A percentile compares a stretch with the other conserved stretches of the same genome.
These are phyloP conservation scores for Aspergillus mulundensis DNA, from an alignment of 495 filamentous ascomycete genomes.

Conservation along the genomic window DNA sequence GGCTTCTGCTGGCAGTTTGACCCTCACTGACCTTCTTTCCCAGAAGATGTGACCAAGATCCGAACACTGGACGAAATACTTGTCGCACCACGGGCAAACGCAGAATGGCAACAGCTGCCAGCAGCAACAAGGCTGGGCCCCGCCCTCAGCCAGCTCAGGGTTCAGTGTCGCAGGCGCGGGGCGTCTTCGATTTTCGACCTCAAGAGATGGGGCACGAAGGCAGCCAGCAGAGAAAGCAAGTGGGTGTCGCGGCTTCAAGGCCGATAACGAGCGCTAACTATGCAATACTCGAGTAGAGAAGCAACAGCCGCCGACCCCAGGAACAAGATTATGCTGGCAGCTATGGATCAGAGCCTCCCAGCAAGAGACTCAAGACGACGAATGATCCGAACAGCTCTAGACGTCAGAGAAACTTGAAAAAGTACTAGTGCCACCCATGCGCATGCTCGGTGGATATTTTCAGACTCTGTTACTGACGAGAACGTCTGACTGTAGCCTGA, in stretches of 20 bases:
- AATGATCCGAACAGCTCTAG: constrained; percentile 2
- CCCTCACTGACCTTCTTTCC: too few relatives aligned
- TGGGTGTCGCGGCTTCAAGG: background rate
- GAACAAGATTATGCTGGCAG: background rate
- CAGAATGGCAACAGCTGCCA: background rate
- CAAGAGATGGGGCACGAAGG: background rate
- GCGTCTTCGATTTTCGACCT: background rate
- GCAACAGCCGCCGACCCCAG: background rate
- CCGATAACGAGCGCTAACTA: background rate
- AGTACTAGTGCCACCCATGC: constrained; percentile 1
- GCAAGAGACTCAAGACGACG: background rate
- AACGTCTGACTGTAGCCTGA: background rate
- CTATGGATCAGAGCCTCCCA: background rate
- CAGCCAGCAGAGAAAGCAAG: constrained; percentile 1
- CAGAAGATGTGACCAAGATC: too few relatives aligned
- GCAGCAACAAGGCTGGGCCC: background rate
- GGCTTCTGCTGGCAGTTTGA: background rate
- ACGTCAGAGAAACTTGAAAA: constrained; percentile 7
- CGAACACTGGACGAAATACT: too few relatives aligned
- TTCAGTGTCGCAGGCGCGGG: background rate
- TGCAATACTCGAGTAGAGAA: background rate
- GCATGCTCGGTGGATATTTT: background rate
- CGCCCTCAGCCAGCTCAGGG: background rate
- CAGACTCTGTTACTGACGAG: background rate
- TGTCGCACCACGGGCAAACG: too few relatives aligned